These are phyloP conservation scores for Musa beccarii DNA, from an alignment of 176 grass and related monocot genomes.

Conservation along the genomic window DNA sequence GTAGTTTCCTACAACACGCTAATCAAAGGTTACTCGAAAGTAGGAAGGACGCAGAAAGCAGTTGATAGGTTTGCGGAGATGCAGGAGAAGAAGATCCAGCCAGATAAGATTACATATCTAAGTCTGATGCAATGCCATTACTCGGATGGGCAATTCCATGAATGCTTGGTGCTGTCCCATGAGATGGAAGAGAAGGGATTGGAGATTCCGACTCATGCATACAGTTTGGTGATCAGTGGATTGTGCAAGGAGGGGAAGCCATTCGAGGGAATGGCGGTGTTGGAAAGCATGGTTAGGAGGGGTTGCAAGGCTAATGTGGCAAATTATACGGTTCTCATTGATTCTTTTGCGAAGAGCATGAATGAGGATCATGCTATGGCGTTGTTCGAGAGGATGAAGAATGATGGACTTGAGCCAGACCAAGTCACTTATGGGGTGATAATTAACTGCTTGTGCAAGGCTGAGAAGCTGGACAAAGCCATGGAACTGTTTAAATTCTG, in stretches of 20 bases:
- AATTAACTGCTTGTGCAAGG: slow-evolving; percentile 77
- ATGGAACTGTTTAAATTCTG: slow-evolving; percentile 62
- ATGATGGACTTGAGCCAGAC: slow-evolving; percentile 42
- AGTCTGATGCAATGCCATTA: slow-evolving; percentile 72
- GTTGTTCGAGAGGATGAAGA: slow-evolving; percentile 73
- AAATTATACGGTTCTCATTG: slow-evolving; percentile 59
- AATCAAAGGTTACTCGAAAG: slow-evolving; percentile 69
- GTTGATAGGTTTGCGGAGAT: slow-evolving; percentile 37
- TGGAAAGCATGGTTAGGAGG: slow-evolving; percentile 60
- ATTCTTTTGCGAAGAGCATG: slow-evolving; percentile 46
- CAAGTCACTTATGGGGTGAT: slow-evolving; percentile 56
- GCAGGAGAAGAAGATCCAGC: slow-evolving; percentile 32
- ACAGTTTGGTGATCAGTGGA: slow-evolving; percentile 43
- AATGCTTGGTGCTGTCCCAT: slow-evolving; percentile 51
- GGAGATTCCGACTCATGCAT: slow-evolving; percentile 68
- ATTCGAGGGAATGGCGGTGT: slow-evolving; percentile 58
- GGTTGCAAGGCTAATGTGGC: slow-evolving; percentile 48
- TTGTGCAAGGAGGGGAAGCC: slow-evolving; percentile 67
- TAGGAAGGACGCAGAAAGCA: slow-evolving; percentile 39
- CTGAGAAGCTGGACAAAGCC: slow-evolving; percentile 53
- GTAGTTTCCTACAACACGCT: slow-evolving; percentile 70
- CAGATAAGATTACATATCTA: slow-evolving; percentile 71
- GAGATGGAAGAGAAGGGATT: slow-evolving; percentile 75
- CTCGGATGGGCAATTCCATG: slow-evolving; percentile 33
- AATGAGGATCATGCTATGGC: slow-evolving; percentile 49